phyloP scores from a whole-genome alignment of 148 eudicot species.

The Suaeda aralocaspica region DNA sequence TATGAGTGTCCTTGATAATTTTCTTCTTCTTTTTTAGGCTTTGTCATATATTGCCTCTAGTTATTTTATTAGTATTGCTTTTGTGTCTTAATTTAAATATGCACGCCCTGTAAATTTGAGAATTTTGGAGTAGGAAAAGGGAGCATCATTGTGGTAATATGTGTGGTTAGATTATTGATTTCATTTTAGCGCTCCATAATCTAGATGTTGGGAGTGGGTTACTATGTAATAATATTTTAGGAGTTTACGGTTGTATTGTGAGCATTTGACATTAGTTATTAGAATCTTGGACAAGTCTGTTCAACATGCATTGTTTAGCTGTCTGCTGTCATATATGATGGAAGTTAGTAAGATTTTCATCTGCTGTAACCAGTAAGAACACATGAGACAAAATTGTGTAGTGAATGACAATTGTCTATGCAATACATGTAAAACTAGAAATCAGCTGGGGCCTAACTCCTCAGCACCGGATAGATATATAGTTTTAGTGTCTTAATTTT shows the following conservation, averaged over 20 bases:
- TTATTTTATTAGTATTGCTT: background rate
- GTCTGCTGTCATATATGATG: too few relatives aligned
- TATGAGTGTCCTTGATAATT: too few relatives aligned
- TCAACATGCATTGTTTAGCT: too few relatives aligned
- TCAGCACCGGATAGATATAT: background rate
- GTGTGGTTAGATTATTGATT: background rate
- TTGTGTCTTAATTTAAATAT: background rate
- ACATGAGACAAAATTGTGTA: slow-evolving; percentile 4
- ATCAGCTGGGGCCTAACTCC: slow-evolving; percentile 17
- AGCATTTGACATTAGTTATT: background rate
- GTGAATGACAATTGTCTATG: slow-evolving; percentile 15
- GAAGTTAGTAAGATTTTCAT: too few relatives aligned
- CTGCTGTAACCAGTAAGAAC: background rate
- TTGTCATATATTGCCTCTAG: too few relatives aligned
- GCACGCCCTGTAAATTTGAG: too few relatives aligned
- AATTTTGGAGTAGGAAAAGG: background rate
- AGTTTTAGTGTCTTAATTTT: background rate
- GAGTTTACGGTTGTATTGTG: background rate
- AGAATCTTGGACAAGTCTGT: background rate
- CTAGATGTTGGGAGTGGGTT: background rate
- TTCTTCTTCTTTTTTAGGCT: too few relatives aligned
- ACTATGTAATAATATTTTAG: background rate
- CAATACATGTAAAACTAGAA: background rate
- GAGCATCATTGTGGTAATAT: too few relatives aligned
- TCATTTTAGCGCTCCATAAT: background rate